phyloP scores from a whole-genome alignment of 129 eudicot genomes.

The Apium graveolens region DNA sequence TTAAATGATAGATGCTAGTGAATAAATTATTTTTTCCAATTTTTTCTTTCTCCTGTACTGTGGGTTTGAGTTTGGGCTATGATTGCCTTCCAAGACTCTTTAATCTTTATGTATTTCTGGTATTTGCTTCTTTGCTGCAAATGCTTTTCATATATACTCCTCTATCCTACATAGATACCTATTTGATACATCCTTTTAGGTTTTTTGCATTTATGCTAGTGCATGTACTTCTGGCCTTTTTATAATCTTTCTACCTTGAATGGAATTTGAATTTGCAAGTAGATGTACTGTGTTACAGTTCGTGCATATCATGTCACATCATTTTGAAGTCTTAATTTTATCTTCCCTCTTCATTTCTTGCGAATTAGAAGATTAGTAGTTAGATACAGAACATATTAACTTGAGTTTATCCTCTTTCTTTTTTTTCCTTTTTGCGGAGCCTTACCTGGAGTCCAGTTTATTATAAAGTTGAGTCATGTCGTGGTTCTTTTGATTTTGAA shows the following conservation, averaged over 20 bases:
- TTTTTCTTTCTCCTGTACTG: not conserved
- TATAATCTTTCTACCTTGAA: not conserved
- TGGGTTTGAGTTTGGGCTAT: not conserved
- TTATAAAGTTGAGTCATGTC: not conserved
- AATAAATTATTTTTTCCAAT: not conserved
- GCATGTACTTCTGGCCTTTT: not conserved
- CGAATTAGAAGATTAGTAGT: not conserved
- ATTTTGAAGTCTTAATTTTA: not conserved
- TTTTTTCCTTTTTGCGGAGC: not conserved
- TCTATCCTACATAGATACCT: not conserved
- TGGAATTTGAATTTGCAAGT: not conserved
- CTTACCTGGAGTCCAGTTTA: not conserved
- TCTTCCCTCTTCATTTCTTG: not conserved
- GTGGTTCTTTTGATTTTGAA: not conserved
- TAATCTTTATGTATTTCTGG: not conserved
- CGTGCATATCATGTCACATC: not conserved
- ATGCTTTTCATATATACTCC: not conserved
- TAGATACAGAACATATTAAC: not conserved
- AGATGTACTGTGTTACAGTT: not conserved
- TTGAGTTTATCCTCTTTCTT: not conserved
- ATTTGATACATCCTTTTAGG: not conserved
- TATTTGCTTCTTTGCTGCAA: constrained; percentile 6
- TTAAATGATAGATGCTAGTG: not conserved
- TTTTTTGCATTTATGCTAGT: not conserved
- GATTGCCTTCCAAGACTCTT: not conserved